phyloP scores from a whole-genome alignment of 1,284 basidiomycete genomes.

The Clitocybe nebularis region DNA sequence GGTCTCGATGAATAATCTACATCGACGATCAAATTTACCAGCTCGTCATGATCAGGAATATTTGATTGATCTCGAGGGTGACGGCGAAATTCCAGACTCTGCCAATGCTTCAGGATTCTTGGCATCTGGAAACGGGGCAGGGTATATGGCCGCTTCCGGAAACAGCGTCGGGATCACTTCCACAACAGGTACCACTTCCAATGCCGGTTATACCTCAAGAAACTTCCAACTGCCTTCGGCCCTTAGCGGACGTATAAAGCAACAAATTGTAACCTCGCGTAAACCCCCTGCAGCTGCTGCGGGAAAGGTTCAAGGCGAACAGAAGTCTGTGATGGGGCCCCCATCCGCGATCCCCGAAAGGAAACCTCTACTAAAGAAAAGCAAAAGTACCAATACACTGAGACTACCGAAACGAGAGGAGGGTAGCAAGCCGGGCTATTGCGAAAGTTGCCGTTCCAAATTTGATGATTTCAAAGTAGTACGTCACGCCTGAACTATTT shows the following conservation, averaged over 20 bases:
- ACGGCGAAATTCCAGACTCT: conserved; percentile 47
- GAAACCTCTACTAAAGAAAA: conserved; percentile 57
- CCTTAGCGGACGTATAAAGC: conserved; percentile 55
- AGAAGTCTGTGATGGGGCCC: conserved; percentile 58
- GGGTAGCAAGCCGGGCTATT: conserved; percentile 92
- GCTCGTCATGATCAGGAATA: conserved; percentile 26
- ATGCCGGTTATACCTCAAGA: conserved; percentile 44
- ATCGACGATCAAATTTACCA: conserved; percentile 39
- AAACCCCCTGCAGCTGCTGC: conserved; percentile 34
- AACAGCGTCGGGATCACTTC: conserved; percentile 94
- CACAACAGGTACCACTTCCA: conserved; percentile 84
- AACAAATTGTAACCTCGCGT: conserved; percentile 61
- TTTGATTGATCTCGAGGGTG: conserved; percentile 45
- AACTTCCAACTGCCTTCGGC: conserved; percentile 45
- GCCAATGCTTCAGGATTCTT: conserved; percentile 68
- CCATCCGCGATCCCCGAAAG: conserved; percentile 55
- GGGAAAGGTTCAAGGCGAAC: conserved; percentile 23
- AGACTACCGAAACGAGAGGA: conserved; percentile 75
- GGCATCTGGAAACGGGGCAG: conserved; percentile 44
- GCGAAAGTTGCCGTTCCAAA: conserved; percentile 92
- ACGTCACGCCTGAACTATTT: conserved; percentile 29
- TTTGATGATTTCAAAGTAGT: conserved; percentile 89
- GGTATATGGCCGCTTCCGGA: conserved; percentile 86
- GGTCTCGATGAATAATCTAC: conserved; percentile 76
- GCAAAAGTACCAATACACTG: conserved; percentile 74